phyloP scores from a whole-genome alignment of 2,329 filamentous ascomycete species.

The Scedosporium aurantiacum region DNA sequence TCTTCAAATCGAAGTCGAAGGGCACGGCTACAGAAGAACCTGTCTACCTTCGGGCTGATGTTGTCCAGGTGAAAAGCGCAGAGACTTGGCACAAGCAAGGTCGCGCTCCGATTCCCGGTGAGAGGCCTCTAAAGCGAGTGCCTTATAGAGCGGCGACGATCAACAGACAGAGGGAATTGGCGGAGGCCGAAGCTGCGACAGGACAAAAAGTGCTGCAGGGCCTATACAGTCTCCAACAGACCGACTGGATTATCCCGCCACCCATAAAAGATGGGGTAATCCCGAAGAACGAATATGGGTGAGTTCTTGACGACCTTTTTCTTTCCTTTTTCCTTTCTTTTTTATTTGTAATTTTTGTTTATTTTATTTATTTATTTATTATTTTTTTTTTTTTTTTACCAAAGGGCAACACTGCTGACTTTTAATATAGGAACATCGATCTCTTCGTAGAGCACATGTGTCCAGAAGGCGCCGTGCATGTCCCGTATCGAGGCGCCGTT shows the following conservation, averaged over 20 bases:
- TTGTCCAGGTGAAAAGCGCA: slow-evolving; percentile 76
- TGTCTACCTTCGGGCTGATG: slow-evolving; percentile 68
- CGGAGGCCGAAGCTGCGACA: slow-evolving; percentile 68
- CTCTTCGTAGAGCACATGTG: slow-evolving; percentile 92
- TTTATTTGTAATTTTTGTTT: background rate
- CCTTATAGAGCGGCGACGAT: slow-evolving; percentile 85
- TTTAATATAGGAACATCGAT: slow-evolving; percentile 61
- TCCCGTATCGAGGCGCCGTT: slow-evolving; percentile 66
- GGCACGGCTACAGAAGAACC: slow-evolving; percentile 65
- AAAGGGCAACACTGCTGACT: slow-evolving; percentile 12
- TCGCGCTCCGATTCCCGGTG: slow-evolving; percentile 58
- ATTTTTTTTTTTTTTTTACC: background rate
- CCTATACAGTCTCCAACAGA: slow-evolving; percentile 73
- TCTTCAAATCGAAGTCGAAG: slow-evolving; percentile 66
- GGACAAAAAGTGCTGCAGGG: slow-evolving; percentile 81
- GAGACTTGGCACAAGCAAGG: slow-evolving; percentile 99
- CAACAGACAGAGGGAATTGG: slow-evolving; percentile 76
- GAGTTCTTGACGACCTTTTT: too few relatives aligned
- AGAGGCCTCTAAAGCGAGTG: slow-evolving; percentile 71
- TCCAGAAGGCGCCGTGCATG: slow-evolving; percentile 69
- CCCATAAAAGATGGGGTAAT: slow-evolving; percentile 78
- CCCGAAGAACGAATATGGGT: slow-evolving; percentile 84
- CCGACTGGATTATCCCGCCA: slow-evolving; percentile 87
- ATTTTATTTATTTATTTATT: background rate
- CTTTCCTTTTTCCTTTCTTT: too few relatives aligned